A percentile compares a stretch with the other conserved stretches of the same genome.
These are phyloP conservation scores for Paecilomyces sp. DNA, from an alignment of 2,329 filamentous ascomycete species.

Conservation along the genomic window DNA sequence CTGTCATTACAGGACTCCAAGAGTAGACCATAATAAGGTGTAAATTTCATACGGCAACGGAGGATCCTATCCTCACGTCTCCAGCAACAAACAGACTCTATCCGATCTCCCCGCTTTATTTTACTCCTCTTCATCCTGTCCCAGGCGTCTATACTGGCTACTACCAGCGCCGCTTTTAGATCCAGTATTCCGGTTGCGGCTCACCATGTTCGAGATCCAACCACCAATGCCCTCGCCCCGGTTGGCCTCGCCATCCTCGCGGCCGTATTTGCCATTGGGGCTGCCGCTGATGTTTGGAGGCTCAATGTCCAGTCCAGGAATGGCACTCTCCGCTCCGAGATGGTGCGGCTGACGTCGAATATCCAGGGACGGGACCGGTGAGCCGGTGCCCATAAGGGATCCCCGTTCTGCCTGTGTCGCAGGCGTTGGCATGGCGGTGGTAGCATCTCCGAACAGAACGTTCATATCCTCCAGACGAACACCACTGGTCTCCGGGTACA, in stretches of 20 bases:
- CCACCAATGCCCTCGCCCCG: slow-evolving; percentile 54
- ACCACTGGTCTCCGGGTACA: slow-evolving; percentile 95
- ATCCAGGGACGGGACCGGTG: slow-evolving; percentile 72
- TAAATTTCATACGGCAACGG: neutral
- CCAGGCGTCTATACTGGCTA: slow-evolving; percentile 38
- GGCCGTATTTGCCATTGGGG: slow-evolving; percentile 44
- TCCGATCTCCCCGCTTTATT: slow-evolving; percentile 5
- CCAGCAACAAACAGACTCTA: neutral
- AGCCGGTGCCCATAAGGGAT: slow-evolving; percentile 70
- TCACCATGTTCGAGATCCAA: slow-evolving; percentile 64
- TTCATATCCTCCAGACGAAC: slow-evolving; percentile 97
- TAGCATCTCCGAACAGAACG: slow-evolving; percentile 85
- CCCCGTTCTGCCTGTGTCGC: slow-evolving; percentile 69
- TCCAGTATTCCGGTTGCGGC: slow-evolving; percentile 35
- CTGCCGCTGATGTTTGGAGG: slow-evolving; percentile 57
- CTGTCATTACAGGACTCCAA: neutral
- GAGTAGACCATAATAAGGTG: neutral
- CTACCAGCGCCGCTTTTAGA: slow-evolving; percentile 32
- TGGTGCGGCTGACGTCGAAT: slow-evolving; percentile 46
- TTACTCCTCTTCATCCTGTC: slow-evolving; percentile 37
- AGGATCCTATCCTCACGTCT: neutral
- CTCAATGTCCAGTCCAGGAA: slow-evolving; percentile 76
- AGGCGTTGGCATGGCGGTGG: slow-evolving; percentile 73
- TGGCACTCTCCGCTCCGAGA: slow-evolving; percentile 57
- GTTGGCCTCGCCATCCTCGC: slow-evolving; percentile 24